These are phyloP conservation scores for Venturia carpophila DNA, from an alignment of 2,329 filamentous ascomycete genomes.

Conservation along the genomic window DNA sequence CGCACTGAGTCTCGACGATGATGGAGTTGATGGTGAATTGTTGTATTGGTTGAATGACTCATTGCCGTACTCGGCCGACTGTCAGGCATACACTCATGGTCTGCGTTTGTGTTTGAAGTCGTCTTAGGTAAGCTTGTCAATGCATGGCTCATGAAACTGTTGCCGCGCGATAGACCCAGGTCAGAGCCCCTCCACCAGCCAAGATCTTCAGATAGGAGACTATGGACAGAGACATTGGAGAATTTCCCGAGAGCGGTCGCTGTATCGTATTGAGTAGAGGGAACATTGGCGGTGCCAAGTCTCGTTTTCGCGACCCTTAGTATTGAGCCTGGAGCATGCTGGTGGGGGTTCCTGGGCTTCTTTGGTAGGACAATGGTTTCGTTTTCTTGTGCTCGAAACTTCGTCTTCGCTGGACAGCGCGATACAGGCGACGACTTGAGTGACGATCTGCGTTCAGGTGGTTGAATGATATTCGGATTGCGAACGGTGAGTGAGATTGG, in stretches of 20 bases:
- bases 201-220: neutral
- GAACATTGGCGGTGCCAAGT: neutral
- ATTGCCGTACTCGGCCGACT: conserved; percentile 5
- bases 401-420: neutral
- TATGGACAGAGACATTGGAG: conserved; percentile 4
- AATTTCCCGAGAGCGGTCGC: neutral
- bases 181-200: neutral
- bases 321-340: neutral
- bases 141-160: neutral
- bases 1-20: conserved; percentile 11
- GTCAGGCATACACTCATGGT: neutral
- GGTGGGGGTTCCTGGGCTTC: neutral
- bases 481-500: conserved; percentile 14
- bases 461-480: conserved; percentile 13
- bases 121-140: neutral
- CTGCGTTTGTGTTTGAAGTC: neutral
- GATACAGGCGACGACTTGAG: conserved; percentile 1
- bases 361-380: neutral
- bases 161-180: neutral
- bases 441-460: conserved; percentile 13
- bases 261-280: neutral
- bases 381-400: neutral
- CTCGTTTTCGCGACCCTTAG: conserved; percentile 10
- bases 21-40: neutral
- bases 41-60: neutral